Evolutionary conservation across 805 yeast genomes (phyloP).

Genomic region (Osmozyma mogii): DNA sequence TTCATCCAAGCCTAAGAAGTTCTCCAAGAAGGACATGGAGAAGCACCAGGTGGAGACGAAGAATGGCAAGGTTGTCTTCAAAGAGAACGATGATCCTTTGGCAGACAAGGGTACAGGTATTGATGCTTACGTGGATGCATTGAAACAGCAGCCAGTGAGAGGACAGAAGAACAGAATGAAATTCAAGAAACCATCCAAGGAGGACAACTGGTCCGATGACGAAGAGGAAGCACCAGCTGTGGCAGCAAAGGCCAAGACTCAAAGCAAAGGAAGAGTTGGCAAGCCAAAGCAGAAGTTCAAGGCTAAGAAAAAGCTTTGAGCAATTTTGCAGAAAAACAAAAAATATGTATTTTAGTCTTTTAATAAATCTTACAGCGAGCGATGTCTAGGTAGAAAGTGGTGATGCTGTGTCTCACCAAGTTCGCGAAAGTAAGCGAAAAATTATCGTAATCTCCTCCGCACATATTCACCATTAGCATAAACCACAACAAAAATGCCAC

Average conservation of each 20-base stretch:
- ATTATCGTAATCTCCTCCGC: no score
- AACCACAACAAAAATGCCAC: no score
- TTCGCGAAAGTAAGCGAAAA: no score
- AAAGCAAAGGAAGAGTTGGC: constrained; percentile 18
- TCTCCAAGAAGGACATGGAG: constrained; percentile 35
- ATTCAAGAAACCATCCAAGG: constrained; percentile 59
- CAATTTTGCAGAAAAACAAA: not conserved
- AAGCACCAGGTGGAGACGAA: constrained; percentile 32
- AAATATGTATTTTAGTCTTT: not conserved
- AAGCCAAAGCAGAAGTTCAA: constrained; percentile 45
- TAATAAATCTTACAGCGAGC: no score
- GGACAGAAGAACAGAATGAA: constrained; percentile 90
- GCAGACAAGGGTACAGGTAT: constrained; percentile 48
- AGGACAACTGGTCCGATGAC: constrained; percentile 42
- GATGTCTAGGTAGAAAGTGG: no score
- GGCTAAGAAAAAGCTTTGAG: constrained; percentile 51
- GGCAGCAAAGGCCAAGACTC: constrained; percentile 10
- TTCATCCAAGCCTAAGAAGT: constrained; percentile 71
- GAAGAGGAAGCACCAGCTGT: constrained; percentile 23
- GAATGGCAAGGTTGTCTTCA: constrained; percentile 64
- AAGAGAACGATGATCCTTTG: constrained; percentile 44
- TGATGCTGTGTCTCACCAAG: no score
- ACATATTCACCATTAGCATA: no score
- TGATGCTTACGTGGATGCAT: constrained; percentile 91
- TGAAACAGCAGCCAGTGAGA: constrained; percentile 85